Evolutionary conservation across 2,329 filamentous ascomycete species (phyloP).

Genomic region (Oidium heveae): DNA sequence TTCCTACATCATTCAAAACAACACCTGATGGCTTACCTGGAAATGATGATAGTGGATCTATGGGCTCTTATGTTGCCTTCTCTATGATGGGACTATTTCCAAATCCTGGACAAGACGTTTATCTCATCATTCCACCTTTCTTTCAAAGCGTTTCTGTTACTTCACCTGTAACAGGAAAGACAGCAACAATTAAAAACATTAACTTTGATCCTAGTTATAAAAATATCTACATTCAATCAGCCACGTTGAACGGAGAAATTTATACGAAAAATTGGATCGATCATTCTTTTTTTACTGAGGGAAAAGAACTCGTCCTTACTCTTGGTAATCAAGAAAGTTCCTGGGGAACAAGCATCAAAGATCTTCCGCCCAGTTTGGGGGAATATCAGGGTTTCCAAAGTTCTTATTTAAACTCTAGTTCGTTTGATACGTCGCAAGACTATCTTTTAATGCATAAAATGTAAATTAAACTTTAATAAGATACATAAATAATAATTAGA

Average conservation of each 20-base stretch:
- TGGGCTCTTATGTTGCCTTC: conserved; percentile 41
- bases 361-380: conserved; percentile 33
- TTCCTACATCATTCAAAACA: conserved; percentile 35
- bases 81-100: conserved; percentile 48
- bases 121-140: conserved; percentile 44
- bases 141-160: conserved; percentile 34
- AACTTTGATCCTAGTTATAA: conserved; percentile 35
- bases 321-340: conserved; percentile 33
- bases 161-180: conserved; percentile 30
- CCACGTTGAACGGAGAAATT: conserved; percentile 30
- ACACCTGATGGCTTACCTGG: conserved; percentile 35
- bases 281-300: conserved; percentile 41
- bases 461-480: no score
- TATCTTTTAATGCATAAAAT: no score
- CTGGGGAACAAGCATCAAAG: conserved; percentile 34
- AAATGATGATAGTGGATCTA: conserved; percentile 46
- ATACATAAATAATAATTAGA: no score
- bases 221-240: conserved; percentile 38
- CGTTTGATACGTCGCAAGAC: no score
- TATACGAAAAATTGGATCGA: conserved; percentile 43
- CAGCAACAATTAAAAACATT: conserved; percentile 30
- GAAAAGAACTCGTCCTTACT: conserved; percentile 35
- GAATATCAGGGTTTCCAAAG: conserved; percentile 3
- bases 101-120: conserved; percentile 41
- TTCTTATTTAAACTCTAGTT: not conserved